A percentile compares a stretch with the other conserved stretches of the same genome.
These are phyloP conservation scores for Scutellaria baicalensis DNA, from an alignment of 257 asterid genomes.

Conservation along the genomic window DNA sequence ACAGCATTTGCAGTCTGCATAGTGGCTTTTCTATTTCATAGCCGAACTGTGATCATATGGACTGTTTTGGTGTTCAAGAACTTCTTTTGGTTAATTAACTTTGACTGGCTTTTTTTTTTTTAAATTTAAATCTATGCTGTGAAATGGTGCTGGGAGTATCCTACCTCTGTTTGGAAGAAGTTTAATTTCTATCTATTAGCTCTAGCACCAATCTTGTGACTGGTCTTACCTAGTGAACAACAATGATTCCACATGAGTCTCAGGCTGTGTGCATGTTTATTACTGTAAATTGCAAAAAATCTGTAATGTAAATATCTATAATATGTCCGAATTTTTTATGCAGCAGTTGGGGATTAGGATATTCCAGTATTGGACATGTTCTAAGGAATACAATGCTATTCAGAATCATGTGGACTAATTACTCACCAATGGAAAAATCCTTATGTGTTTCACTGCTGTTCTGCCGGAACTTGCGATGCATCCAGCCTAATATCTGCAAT, in stretches of 20 bases:
- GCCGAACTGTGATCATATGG: background rate
- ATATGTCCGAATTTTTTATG: background rate
- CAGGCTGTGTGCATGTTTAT: background rate
- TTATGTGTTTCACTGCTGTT: conserved; percentile 58
- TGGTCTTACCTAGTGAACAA: background rate
- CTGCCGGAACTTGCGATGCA: conserved; percentile 92
- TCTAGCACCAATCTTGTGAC: background rate
- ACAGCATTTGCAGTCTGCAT: no score
- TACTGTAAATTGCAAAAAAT: background rate
- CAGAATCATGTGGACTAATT: background rate
- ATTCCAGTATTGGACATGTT: background rate
- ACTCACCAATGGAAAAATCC: conserved; percentile 64
- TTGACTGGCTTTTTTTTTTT: background rate
- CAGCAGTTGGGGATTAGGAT: background rate
- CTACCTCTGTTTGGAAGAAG: background rate
- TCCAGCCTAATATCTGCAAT: conserved; percentile 92
- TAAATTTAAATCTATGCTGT: no score
- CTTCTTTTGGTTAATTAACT: background rate
- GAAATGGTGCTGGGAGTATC: background rate
- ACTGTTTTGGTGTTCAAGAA: background rate
- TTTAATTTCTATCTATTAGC: background rate
- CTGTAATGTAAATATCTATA: background rate
- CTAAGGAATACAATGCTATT: background rate
- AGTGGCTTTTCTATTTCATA: background rate
- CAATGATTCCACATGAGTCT: background rate